phyloP scores from a whole-genome alignment of 352 stramenopile genomes.

The Thalassiosira pacifica region DNA sequence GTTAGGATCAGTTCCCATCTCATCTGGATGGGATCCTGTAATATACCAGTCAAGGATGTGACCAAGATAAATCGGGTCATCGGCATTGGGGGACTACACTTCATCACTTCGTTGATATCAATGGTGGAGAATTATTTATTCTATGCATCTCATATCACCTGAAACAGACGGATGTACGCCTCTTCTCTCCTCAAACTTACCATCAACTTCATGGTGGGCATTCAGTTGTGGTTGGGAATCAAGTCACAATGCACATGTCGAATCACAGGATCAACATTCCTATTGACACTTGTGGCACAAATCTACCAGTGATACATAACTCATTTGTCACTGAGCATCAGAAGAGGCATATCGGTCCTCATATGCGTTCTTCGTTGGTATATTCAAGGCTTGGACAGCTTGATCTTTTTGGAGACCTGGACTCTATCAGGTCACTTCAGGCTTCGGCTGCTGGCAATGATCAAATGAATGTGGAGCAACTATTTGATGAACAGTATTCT shows the following conservation, averaged over 20 bases:
- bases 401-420: too few species aligned
- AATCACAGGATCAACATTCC: neutral
- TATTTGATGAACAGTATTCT: too few species aligned
- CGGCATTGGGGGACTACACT: too few species aligned
- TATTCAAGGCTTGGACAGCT: too few species aligned
- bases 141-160: slow-evolving; percentile 24
- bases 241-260: neutral
- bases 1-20: neutral
- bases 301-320: neutral
- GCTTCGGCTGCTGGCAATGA: too few species aligned
- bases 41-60: slow-evolving; percentile 35
- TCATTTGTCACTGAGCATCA: neutral
- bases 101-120: slow-evolving; percentile 3
- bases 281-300: neutral
- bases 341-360: neutral
- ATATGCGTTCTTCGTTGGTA: too few species aligned
- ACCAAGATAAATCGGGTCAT: too few species aligned
- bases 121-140: neutral
- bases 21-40: neutral
- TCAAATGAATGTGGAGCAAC: too few species aligned
- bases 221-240: neutral
- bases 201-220: slow-evolving; percentile 20
- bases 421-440: too few species aligned
- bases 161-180: neutral
- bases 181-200: slow-evolving; percentile 30